phyloP scores from a whole-genome alignment of 2,329 filamentous ascomycete genomes.

The Beauveria bassiana region DNA sequence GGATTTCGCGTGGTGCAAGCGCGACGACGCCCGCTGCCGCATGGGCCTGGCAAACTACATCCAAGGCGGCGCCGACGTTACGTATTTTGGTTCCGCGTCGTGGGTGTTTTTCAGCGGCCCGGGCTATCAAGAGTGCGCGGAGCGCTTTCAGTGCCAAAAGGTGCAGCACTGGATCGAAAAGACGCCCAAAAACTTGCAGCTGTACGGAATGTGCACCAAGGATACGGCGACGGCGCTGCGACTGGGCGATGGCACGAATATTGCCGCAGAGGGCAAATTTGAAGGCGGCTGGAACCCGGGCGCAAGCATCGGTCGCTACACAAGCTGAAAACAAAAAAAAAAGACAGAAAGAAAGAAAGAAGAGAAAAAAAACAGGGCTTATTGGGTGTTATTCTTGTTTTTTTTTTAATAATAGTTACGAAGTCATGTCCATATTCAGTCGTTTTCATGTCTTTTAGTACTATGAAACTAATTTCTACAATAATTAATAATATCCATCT shows the following conservation, averaged over 20 bases:
- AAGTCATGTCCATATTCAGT: neutral
- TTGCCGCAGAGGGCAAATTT: constrained; percentile 25
- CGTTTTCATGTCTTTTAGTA: too few relatives aligned
- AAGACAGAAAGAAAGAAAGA: neutral
- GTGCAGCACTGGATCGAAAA: constrained; percentile 32
- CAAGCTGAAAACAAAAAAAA: neutral
- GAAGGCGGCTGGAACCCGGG: constrained; percentile 8
- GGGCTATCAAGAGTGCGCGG: constrained; percentile 28
- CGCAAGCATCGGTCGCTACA: constrained; percentile 3
- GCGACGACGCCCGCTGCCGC: constrained; percentile 29
- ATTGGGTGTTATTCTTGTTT: neutral
- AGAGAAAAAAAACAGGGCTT: neutral
- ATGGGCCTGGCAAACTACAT: constrained; percentile 36
- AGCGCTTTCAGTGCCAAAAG: constrained; percentile 24
- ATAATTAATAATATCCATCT: too few relatives aligned
- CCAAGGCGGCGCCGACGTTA: constrained; percentile 33
- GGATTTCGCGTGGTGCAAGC: constrained; percentile 32
- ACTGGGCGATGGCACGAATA: constrained; percentile 27
- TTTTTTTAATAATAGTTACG: constrained; percentile 2
- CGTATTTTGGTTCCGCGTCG: constrained; percentile 33
- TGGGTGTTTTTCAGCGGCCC: constrained; percentile 16
- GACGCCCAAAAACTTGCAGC: constrained; percentile 30
- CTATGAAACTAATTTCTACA: too few relatives aligned
- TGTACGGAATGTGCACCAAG: constrained; percentile 35
- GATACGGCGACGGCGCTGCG: constrained; percentile 27